Conservation (phyloP, 148 eudicot species). For the Rhododendron ferrugineum region DNA sequence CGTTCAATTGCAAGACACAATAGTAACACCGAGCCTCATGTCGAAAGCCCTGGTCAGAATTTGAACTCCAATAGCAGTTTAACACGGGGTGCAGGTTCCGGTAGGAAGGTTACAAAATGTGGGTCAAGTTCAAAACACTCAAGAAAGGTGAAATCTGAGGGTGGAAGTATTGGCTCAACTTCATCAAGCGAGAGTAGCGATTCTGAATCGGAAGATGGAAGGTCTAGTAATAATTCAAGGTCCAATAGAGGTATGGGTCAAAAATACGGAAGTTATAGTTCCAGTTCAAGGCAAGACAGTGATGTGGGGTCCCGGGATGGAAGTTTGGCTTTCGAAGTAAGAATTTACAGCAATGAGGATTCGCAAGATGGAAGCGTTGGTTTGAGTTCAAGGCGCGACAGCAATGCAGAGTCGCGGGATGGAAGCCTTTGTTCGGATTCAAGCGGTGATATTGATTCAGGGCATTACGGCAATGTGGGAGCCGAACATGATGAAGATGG, state of each 20-base stretch:
- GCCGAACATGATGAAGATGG: background rate
- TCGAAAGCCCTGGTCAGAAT: background rate
- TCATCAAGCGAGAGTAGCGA: background rate
- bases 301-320: background rate
- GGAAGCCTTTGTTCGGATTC: background rate
- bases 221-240: constrained; percentile 12
- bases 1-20: constrained; percentile 6
- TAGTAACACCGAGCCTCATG: background rate
- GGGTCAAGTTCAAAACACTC: background rate
- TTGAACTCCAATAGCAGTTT: background rate
- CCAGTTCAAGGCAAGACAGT: background rate
- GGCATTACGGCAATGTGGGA: background rate
- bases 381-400: background rate
- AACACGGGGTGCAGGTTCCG: background rate
- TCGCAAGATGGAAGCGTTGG: background rate
- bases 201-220: background rate
- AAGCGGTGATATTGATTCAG: background rate
- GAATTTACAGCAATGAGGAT: background rate
- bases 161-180: background rate
- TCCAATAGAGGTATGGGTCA: background rate
- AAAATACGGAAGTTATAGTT: background rate
- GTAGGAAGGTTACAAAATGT: background rate
- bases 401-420: background rate
- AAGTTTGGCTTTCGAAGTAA: background rate
- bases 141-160: background rate